These are phyloP conservation scores for Malus hybrid DNA, from an alignment of 331 rosid species.

Conservation along the genomic window DNA sequence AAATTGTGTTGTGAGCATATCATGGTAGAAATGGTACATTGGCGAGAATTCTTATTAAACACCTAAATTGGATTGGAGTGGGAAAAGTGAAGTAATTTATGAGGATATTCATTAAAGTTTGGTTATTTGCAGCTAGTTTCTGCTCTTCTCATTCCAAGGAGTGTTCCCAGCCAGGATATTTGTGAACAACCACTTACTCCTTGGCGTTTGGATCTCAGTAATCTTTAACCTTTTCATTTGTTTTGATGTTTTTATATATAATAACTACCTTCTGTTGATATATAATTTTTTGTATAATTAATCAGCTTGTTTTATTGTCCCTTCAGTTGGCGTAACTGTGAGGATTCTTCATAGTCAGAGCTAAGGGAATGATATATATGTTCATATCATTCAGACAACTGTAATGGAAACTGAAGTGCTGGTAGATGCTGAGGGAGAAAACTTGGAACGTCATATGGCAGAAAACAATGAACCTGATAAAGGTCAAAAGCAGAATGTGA, in stretches of 20 bases:
- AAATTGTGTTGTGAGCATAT: not conserved
- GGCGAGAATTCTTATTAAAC: too few relatives aligned
- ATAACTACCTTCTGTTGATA: not conserved
- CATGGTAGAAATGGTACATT: too few relatives aligned
- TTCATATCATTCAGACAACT: not conserved
- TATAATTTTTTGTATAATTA: not conserved
- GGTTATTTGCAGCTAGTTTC: not conserved
- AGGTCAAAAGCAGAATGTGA: slow-evolving; percentile 16
- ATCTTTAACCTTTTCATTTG: not conserved
- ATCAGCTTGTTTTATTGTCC: not conserved
- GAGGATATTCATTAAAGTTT: not conserved
- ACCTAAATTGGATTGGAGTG: not conserved
- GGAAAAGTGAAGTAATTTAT: not conserved
- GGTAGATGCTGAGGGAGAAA: slow-evolving; percentile 34
- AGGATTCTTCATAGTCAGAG: slow-evolving; percentile 23
- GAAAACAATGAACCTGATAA: slow-evolving; percentile 25
- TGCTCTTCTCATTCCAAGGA: not conserved
- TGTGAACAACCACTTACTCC: not conserved
- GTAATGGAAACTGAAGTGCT: slow-evolving; percentile 43
- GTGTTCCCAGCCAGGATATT: not conserved
- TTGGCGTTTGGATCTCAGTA: not conserved
- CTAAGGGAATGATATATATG: slow-evolving; percentile 16
- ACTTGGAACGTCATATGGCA: slow-evolving; percentile 19
- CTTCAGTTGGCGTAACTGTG: slow-evolving; percentile 1
- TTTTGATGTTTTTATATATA: not conserved